phyloP scores from a whole-genome alignment of 495 filamentous ascomycete genomes.

The Neurospora discreta region DNA sequence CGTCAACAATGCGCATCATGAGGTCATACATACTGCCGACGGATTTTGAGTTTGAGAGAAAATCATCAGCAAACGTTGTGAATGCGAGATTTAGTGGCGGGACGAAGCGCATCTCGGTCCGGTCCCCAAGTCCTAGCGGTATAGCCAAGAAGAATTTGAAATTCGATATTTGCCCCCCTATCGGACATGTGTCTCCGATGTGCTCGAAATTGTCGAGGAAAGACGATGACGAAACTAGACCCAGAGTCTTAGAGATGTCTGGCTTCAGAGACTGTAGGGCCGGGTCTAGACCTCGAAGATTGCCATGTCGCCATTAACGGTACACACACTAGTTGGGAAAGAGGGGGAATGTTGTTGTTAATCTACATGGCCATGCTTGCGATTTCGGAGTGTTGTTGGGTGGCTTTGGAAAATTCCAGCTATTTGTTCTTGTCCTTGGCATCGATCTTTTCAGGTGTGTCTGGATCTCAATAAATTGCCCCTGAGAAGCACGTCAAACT shows the following conservation, averaged over 20 bases:
- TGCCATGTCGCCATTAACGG: background rate
- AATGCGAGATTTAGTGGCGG: background rate
- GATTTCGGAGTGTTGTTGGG: no score
- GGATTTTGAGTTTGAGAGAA: background rate
- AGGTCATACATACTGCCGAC: background rate
- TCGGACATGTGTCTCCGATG: background rate
- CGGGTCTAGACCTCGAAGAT: background rate
- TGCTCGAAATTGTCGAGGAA: background rate
- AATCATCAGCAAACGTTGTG: background rate
- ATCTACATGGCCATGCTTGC: no score
- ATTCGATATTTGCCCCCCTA: background rate
- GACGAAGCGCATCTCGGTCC: background rate
- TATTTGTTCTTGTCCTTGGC: no score
- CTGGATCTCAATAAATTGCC: no score
- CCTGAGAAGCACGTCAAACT: no score
- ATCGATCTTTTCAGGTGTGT: no score
- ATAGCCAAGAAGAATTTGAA: background rate
- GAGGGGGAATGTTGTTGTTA: background rate
- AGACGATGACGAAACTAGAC: background rate
- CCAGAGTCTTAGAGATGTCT: background rate
- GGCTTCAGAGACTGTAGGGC: background rate
- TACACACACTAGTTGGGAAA: background rate
- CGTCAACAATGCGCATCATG: background rate
- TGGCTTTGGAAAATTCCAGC: no score
- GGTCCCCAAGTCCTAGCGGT: background rate